Evolutionary conservation across 139 green algal species (phyloP).

Genomic region (Asterochloris sp.): DNA sequence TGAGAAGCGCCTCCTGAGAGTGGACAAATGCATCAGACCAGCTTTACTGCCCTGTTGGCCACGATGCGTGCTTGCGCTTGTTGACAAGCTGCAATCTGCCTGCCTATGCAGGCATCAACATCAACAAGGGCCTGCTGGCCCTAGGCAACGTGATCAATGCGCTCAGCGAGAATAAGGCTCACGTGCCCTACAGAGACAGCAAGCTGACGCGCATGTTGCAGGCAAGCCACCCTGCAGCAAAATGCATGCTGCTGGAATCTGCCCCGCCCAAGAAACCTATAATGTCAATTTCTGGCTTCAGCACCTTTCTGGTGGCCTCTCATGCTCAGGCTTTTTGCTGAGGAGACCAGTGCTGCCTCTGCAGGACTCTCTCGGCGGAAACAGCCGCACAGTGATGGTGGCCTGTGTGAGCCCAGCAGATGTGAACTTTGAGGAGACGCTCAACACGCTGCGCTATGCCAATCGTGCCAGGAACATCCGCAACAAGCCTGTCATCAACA

Average conservation of each 20-base stretch:
- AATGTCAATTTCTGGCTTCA: background rate
- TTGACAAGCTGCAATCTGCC: background rate
- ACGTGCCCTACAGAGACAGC: conserved; percentile 87
- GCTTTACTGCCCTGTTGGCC: no score
- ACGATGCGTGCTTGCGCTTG: no score
- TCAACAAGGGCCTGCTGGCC: conserved; percentile 87
- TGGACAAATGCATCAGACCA: background rate
- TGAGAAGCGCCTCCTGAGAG: background rate
- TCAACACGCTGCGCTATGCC: conserved; percentile 87
- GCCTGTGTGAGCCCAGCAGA: conserved; percentile 89
- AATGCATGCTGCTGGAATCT: background rate
- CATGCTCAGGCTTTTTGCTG: background rate
- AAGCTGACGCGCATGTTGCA: conserved; percentile 96
- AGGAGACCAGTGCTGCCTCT: background rate
- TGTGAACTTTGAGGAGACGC: conserved; percentile 83
- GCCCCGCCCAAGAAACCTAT: no score
- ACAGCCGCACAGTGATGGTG: conserved; percentile 93
- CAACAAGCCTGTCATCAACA: conserved; percentile 94
- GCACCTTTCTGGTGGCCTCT: background rate
- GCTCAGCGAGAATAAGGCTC: conserved; percentile 76
- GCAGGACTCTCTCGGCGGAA: conserved; percentile 93
- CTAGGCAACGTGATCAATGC: conserved; percentile 97
- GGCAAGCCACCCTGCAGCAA: conserved; percentile 18
- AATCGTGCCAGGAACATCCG: conserved; percentile 87
- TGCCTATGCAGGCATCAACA: conserved; percentile 41